Evolutionary conservation across 23 red algal genomes (phyloP), one percentile per base, ranked within the genome.

Genomic region (Gracilariopsis chorda): DNA sequence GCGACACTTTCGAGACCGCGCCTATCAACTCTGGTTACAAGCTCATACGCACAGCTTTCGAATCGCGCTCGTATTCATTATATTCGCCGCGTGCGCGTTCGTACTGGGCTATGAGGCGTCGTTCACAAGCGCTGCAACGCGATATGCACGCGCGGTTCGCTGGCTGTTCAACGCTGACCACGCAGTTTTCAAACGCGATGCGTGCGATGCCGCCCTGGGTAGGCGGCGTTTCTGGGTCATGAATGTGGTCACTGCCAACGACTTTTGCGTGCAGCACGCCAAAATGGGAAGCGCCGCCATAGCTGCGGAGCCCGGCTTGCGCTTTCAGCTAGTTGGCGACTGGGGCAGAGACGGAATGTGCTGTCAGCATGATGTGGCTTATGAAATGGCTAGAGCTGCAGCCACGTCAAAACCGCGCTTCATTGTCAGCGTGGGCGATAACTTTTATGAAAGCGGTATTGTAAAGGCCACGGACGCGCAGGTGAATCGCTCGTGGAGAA

Each of bases 341-440:
- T 96, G 94, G 94, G 94, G 94, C n/a, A 72, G 94, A 32, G 78
- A 96, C 63, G 94, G 94, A 4, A 84, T 88, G 77, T 92, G 90
- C 42, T 93, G 90, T 55, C 87, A 92, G 63, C 76, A 77, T 16
- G 90, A 90, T 86, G 94, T 96, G 27, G 94, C 94, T 2, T 33
- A 27, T 7, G 88, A 92, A 57, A 96, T 96, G 94, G 82, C 76
- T 35, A 62, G 60, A 7, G 67, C 58, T 27, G 91, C 79, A 12
- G 24, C 39, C 17, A 58, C 28, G 10, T 70, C 71, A 4, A 80
- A 82, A 19, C 88, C 88, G 43, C 3, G 34, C 9, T 91, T 91
- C 48, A 59, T 91, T 11, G 88, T 82, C 14, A 70, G 88, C 24
- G 88, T 82, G 32, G 88, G 94, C 35, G 94, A 96, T 53, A 96